A percentile compares a stretch with the other conserved stretches of the same genome.
Evolutionary conservation across 2,329 filamentous ascomycete species (phyloP).

Genomic region (Aulographum hederae): DNA sequence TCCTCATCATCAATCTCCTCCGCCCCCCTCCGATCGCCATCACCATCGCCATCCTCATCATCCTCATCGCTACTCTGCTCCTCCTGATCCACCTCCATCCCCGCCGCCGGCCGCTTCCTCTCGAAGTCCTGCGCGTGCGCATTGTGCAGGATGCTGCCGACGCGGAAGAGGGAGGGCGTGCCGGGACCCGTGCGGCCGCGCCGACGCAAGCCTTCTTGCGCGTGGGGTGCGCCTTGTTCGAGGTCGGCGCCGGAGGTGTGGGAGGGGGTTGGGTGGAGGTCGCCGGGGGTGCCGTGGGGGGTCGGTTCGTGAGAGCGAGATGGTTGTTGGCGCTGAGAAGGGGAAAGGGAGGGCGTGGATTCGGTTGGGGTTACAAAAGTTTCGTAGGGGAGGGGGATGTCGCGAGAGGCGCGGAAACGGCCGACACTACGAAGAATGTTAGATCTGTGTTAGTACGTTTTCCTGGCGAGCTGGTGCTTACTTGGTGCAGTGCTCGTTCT

Average conservation of each 20-base stretch:
- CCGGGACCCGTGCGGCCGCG: background rate
- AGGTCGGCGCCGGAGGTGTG: constrained; percentile 8
- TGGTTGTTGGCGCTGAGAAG: constrained; percentile 2
- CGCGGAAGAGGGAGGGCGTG: background rate
- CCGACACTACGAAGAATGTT: constrained; percentile 35
- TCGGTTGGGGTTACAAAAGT: constrained; percentile 12
- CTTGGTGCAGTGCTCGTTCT: constrained; percentile 91
- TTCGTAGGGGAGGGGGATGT: constrained; percentile 71
- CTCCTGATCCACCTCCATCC: constrained; percentile 11
- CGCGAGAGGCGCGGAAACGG: constrained; percentile 74
- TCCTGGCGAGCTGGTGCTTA: constrained; percentile 5
- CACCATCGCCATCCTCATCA: constrained; percentile 15
- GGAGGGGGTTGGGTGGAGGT: constrained; percentile 8
- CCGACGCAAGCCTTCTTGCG: background rate
- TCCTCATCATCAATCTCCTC: constrained; percentile 4
- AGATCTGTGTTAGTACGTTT: too few relatives aligned
- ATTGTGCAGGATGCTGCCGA: constrained; percentile 34
- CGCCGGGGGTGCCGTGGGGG: constrained; percentile 8
- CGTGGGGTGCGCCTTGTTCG: constrained; percentile 5
- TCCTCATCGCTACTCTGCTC: constrained; percentile 13
- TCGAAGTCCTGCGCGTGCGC: constrained; percentile 89
- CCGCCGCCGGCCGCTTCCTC: constrained; percentile 42
- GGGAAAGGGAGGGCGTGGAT: constrained; percentile 19
- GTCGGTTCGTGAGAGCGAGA: background rate
- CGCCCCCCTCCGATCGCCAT: background rate